phyloP scores from a whole-genome alignment of 768 basidiomycete genomes.

The Coprinellus micaceus region DNA sequence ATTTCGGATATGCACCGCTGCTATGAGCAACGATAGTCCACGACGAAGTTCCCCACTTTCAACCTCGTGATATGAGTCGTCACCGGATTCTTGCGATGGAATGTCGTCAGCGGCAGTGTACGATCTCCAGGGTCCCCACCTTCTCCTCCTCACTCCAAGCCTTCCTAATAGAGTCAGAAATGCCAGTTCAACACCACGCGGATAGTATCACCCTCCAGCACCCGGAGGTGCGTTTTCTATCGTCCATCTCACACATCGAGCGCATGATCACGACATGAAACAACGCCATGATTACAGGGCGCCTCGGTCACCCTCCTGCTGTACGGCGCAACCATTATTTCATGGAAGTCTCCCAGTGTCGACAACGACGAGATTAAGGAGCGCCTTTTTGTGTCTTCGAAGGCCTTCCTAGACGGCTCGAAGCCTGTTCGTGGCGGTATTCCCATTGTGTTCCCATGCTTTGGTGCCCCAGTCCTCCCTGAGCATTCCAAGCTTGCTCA shows the following conservation, averaged over 20 bases:
- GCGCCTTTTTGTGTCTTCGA: conserved; percentile 77
- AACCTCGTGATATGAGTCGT: too few relatives aligned
- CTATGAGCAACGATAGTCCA: too few relatives aligned
- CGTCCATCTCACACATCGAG: not conserved
- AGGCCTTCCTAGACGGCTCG: conserved; percentile 74
- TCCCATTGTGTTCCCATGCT: conserved; percentile 78
- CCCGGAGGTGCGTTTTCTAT: conserved; percentile 46
- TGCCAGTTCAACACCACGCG: conserved; percentile 52
- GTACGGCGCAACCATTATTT: conserved; percentile 84
- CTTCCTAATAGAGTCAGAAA: conserved; percentile 20
- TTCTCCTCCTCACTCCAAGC: not conserved
- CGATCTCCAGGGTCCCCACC: not conserved
- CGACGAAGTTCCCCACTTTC: too few relatives aligned
- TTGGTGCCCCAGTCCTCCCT: conserved; percentile 76
- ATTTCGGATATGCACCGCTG: too few relatives aligned
- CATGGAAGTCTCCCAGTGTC: conserved; percentile 65
- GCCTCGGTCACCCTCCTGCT: conserved; percentile 59
- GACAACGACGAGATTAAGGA: conserved; percentile 44
- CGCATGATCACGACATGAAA: too few relatives aligned
- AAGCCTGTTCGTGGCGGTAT: conserved; percentile 65
- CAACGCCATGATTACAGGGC: too few relatives aligned
- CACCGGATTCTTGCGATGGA: too few relatives aligned
- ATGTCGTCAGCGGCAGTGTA: not conserved
- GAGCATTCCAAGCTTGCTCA: conserved; percentile 71
- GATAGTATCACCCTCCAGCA: conserved; percentile 52